A percentile compares a stretch with the other conserved stretches of the same genome.
phyloP scores from a whole-genome alignment of 768 basidiomycete genomes.

The Phaeotremella fagi region DNA sequence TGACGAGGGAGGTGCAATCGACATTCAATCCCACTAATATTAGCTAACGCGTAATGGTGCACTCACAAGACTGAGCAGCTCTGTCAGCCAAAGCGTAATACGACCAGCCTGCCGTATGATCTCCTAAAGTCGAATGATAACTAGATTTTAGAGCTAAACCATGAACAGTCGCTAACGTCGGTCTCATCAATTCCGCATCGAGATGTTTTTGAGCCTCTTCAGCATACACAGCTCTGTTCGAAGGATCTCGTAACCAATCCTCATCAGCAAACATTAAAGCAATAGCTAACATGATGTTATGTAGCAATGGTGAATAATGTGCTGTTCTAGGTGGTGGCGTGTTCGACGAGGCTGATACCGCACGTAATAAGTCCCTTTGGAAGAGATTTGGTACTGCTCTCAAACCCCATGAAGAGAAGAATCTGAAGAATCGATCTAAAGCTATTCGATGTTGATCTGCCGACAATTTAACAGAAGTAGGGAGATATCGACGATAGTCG shows the following conservation, averaged over 20 bases:
- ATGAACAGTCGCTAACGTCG: slow-evolving; percentile 52
- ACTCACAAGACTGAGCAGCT: slow-evolving; percentile 35
- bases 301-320: slow-evolving; percentile 69
- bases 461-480: slow-evolving; percentile 21
- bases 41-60: background rate
- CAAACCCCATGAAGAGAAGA: slow-evolving; percentile 41
- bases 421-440: slow-evolving; percentile 38
- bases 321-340: slow-evolving; percentile 8
- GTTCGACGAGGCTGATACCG: slow-evolving; percentile 6
- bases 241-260: slow-evolving; percentile 40
- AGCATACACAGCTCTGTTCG: slow-evolving; percentile 47
- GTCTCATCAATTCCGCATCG: slow-evolving; percentile 51
- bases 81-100: slow-evolving; percentile 51
- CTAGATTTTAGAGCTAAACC: slow-evolving; percentile 50
- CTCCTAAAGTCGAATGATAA: slow-evolving; percentile 50
- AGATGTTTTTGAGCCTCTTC: slow-evolving; percentile 50
- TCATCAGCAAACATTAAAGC: slow-evolving; percentile 51
- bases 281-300: slow-evolving; percentile 60
- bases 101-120: slow-evolving; percentile 53
- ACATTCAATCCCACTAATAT: slow-evolving; percentile 41
- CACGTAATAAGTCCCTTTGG: slow-evolving; percentile 22
- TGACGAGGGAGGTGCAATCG: slow-evolving; percentile 26
- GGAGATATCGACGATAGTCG: slow-evolving; percentile 27
- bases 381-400: slow-evolving; percentile 24
- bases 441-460: slow-evolving; percentile 27